Evolutionary conservation across 257 asterid genomes (phyloP).

Genomic region (Ehretia macrophylla): DNA sequence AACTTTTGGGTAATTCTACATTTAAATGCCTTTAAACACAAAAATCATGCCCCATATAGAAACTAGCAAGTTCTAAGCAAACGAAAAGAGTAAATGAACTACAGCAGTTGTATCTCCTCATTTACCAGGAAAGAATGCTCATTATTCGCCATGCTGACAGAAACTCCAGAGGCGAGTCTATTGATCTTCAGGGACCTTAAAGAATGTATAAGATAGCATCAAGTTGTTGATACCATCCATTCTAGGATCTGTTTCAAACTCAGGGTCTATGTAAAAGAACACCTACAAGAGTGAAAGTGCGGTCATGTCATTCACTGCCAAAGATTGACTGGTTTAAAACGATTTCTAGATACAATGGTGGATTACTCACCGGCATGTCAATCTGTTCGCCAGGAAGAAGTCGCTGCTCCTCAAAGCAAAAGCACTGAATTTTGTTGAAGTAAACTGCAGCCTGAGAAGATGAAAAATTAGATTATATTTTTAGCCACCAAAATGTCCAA

Average conservation of each 20-base stretch:
- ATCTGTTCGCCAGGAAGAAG: constrained; percentile 93
- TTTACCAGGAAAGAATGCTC: no score
- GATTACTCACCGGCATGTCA: constrained; percentile 81
- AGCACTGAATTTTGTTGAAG: constrained; percentile 91
- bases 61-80: no score
- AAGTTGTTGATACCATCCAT: constrained; percentile 91
- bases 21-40: no score
- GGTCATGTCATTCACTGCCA: not conserved
- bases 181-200: constrained; percentile 54
- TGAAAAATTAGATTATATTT: no score
- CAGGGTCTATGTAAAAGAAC: no score
- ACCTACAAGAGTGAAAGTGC: constrained; percentile 36
- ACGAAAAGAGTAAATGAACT: no score
- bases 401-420: constrained; percentile 89
- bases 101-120: no score
- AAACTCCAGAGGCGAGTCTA: no score
- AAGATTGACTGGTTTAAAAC: not conserved
- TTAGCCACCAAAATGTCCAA: no score
- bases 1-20: no score
- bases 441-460: constrained; percentile 78
- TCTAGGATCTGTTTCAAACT: constrained; percentile 85
- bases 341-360: not conserved
- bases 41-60: no score
- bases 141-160: no score
- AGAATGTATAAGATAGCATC: constrained; percentile 80